Conservation (phyloP, 768 basidiomycete genomes). For the Sporobolomyces phaffii region DNA sequence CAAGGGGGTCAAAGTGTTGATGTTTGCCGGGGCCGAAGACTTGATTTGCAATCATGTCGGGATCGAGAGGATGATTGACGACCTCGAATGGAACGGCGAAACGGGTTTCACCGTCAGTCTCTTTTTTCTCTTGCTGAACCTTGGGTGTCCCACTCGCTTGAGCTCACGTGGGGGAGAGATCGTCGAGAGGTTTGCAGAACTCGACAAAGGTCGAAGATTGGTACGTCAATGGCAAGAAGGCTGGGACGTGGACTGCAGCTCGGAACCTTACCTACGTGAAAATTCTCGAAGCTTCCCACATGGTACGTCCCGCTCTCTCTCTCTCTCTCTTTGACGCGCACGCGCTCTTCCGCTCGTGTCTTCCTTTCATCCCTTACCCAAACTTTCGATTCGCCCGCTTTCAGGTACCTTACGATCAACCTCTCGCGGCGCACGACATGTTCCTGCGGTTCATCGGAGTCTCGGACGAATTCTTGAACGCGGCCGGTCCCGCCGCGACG, state of each 20-base stretch:
- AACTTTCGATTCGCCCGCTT: conserved; percentile 36
- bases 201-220: conserved; percentile 39
- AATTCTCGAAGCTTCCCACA: conserved; percentile 91
- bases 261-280: conserved; percentile 91
- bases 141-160: no score
- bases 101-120: conserved; percentile 71
- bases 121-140: no score
- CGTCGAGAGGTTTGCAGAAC: conserved; percentile 10
- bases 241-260: conserved; percentile 85
- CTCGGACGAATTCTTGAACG: conserved; percentile 61
- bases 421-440: conserved; percentile 90
- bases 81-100: conserved; percentile 76
- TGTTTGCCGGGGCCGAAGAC: conserved; percentile 94
- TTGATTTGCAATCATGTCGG: conserved; percentile 95
- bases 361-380: not conserved
- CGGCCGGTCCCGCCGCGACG: conserved; percentile 70
- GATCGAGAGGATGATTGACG: conserved; percentile 73
- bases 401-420: conserved; percentile 58
- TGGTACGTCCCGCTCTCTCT: conserved; percentile 49
- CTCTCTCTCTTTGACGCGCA: conserved; percentile 1
- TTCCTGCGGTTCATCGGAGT: conserved; percentile 94
- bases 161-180: no score
- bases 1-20: conserved; percentile 70
- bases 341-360: conserved; percentile 45
- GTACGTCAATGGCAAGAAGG: conserved; percentile 65